phyloP scores from a whole-genome alignment of 495 filamentous ascomycete genomes.

The Physcia stellaris region DNA sequence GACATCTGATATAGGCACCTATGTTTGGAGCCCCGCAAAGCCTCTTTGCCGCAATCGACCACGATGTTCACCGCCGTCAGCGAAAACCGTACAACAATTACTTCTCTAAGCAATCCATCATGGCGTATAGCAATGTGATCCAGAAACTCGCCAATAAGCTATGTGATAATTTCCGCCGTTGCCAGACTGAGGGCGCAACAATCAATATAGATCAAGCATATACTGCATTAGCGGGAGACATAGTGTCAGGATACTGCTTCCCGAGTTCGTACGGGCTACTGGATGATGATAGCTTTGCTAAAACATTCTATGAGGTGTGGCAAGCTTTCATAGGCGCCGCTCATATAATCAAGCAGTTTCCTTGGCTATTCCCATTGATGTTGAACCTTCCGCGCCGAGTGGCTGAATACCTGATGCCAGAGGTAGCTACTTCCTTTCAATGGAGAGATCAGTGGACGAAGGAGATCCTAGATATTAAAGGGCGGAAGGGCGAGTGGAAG shows the following conservation, averaged over 20 bases:
- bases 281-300: conserved; percentile 10
- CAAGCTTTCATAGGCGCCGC: conserved; percentile 14
- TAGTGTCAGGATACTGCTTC: conserved; percentile 30
- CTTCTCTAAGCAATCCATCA: conserved; percentile 36
- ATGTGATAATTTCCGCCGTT: conserved; percentile 20
- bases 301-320: conserved; percentile 3
- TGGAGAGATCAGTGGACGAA: conserved; percentile 3
- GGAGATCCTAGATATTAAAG: conserved; percentile 6
- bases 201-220: conserved; percentile 25
- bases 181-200: conserved; percentile 12
- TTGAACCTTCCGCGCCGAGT: conserved; percentile 8
- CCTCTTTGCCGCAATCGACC: conserved; percentile 12
- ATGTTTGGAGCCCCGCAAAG: conserved; percentile 1
- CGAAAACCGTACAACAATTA: conserved; percentile 27
- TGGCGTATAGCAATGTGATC: conserved; percentile 29
- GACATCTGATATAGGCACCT: conserved; percentile 2
- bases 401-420: conserved; percentile 1
- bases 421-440: background rate
- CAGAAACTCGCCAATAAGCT: conserved; percentile 28
- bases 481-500: background rate
- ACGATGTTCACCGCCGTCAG: conserved; percentile 19
- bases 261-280: conserved; percentile 25
- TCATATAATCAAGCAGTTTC: conserved; percentile 10
- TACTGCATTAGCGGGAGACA: conserved; percentile 25
- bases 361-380: conserved; percentile 8